phyloP scores from a whole-genome alignment of 2,329 filamentous ascomycete genomes.

The Magnaporthiopsis incrustans region DNA sequence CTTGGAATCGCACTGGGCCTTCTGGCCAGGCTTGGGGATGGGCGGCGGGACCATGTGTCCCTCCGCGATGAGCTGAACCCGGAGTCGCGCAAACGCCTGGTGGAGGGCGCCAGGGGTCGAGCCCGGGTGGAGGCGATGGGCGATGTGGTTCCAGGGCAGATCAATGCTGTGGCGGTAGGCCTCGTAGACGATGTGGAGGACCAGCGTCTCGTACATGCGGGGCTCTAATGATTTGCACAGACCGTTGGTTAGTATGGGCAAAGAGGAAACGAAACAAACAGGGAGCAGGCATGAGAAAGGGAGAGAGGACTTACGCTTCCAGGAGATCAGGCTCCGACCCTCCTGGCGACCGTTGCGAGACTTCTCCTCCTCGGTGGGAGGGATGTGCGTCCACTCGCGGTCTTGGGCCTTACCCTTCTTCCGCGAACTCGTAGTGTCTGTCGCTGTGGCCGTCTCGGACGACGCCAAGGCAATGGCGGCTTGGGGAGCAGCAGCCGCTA shows the following conservation, averaged over 20 bases:
- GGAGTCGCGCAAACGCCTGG: constrained; percentile 29
- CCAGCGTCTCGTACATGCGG: constrained; percentile 37
- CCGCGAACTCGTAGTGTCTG: background rate
- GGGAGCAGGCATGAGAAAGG: too few relatives aligned
- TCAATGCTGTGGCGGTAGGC: constrained; percentile 21
- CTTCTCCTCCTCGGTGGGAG: constrained; percentile 11
- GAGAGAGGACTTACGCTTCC: constrained; percentile 29
- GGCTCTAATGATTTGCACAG: constrained; percentile 23
- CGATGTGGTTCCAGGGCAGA: constrained; percentile 31
- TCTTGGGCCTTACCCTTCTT: background rate
- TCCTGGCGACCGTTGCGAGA: constrained; percentile 21
- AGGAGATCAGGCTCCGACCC: constrained; percentile 32
- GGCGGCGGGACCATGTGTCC: constrained; percentile 34
- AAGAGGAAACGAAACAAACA: background rate
- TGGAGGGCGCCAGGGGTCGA: constrained; percentile 28
- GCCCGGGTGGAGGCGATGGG: constrained; percentile 32
- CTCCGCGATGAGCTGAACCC: constrained; percentile 25
- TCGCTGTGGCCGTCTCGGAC: background rate
- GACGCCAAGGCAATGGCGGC: too few relatives aligned
- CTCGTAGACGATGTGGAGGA: constrained; percentile 34
- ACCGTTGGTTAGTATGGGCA: too few relatives aligned
- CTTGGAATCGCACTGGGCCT: constrained; percentile 13
- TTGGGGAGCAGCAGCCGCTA: background rate
- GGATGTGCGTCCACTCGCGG: constrained; percentile 13
- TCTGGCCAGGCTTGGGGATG: constrained; percentile 18